Conservation (phyloP, 2,329 filamentous ascomycete genomes). For the Acrocalymma vagum region DNA sequence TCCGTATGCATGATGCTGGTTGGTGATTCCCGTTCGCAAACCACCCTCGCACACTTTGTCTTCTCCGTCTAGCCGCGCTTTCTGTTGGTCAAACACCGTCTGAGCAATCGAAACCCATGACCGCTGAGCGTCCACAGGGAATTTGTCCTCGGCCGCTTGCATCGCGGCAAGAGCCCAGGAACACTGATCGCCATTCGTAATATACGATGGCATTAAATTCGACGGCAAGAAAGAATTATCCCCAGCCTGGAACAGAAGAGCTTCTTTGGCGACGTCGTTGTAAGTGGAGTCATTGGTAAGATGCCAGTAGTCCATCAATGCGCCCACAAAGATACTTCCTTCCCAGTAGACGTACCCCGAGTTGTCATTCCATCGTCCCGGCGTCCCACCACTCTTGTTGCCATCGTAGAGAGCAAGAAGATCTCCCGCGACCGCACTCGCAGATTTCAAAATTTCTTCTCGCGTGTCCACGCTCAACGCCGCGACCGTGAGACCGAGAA, state of each 20-base stretch:
- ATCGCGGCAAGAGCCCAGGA: conserved; percentile 75
- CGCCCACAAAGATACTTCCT: too few relatives aligned
- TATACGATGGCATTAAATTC: conserved; percentile 80
- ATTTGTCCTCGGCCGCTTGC: conserved; percentile 71
- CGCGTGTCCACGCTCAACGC: too few relatives aligned
- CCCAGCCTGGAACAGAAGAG: conserved; percentile 76
- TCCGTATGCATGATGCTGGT: conserved; percentile 5
- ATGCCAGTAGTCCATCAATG: conserved; percentile 49
- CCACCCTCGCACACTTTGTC: conserved; percentile 71
- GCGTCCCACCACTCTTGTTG: too few relatives aligned
- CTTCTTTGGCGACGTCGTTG: conserved; percentile 51
- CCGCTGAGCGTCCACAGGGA: conserved; percentile 59
- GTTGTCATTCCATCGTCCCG: too few relatives aligned
- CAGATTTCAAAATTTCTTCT: too few relatives aligned
- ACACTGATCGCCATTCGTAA: conserved; percentile 77
- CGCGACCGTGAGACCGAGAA: too few relatives aligned
- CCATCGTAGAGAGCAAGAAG: too few relatives aligned
- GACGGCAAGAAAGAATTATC: conserved; percentile 64
- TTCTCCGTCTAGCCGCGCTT: conserved; percentile 75
- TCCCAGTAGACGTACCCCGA: too few relatives aligned
- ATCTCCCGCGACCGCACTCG: too few relatives aligned
- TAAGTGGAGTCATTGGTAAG: conserved; percentile 46
- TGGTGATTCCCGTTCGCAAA: too few relatives aligned
- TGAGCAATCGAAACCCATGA: conserved; percentile 70
- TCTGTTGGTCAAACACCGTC: conserved; percentile 76